Evolutionary conservation across 225 moss, liverwort and hornwort species (phyloP), one percentile per base, ranked within the genome.

Genomic region (Thuidium tamariscinum): DNA sequence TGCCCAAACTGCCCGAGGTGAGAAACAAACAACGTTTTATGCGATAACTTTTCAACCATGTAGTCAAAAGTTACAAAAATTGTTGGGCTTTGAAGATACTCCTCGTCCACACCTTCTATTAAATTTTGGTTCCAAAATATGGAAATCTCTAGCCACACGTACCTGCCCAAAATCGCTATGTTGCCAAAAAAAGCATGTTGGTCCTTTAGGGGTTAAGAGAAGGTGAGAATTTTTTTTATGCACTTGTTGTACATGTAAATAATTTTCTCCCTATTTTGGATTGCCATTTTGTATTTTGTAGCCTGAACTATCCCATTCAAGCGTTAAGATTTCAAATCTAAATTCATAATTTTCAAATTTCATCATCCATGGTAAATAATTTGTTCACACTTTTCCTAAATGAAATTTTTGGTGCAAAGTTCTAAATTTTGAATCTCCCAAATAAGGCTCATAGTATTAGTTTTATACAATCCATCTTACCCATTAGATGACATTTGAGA

Each of bases 351-450:
- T n/a, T 65, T 19, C 10, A 18, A 64, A 10, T 18, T 64, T n/a
- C 10, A n/a, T n/a, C n/a, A 64, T n/a, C 5, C 2, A 0, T 3
- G 10, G 16, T 34, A 15, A n/a, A 64, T n/a, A 36, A 21, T 11
- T 20, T 66, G 2, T 36, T 36, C 21, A 10, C 21, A 1, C 1
- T 1, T 36, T 66, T 21, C 1, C 3, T 0, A 66, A 0, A 66
- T 34, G 5, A 11, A 36, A 36, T 20, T 36, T n/a, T 20, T 36
- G 5, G 5, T 20, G 6, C 2, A 6, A 65, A 65, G 3, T 20
- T 65, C 6, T n/a, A 5, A 36, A 5, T 34, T 34, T 64, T 34
- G 8, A 5, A 0, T 5, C 0, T 9, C 5, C 2, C 5, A 8
- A 34, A 64, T 9, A 34, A 64, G 10, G 34, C 18, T 64, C 5